phyloP scores from a whole-genome alignment of 345 rosid genomes.

The Pseudoturritis turrita region DNA sequence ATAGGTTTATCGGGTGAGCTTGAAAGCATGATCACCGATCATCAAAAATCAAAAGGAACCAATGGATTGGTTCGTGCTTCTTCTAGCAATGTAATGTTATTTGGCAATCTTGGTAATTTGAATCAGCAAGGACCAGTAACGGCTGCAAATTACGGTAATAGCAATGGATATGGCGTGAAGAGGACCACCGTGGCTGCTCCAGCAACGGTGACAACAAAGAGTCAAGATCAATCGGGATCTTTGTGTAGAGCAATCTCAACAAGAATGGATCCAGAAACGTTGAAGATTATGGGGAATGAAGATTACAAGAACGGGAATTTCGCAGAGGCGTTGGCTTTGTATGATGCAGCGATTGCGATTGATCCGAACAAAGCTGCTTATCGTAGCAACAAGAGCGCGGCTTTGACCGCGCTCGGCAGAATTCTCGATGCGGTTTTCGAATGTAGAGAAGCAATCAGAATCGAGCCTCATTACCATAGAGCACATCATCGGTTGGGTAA shows the following conservation, averaged over 20 bases:
- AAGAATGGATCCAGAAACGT: conserved; percentile 88
- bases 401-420: conserved; percentile 79
- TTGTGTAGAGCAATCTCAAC: conserved; percentile 84
- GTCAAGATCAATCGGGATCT: conserved; percentile 37
- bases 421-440: conserved; percentile 85
- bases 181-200: conserved; percentile 26
- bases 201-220: conserved; percentile 22
- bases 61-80: conserved; percentile 71
- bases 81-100: conserved; percentile 76
- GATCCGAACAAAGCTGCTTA: conserved; percentile 87
- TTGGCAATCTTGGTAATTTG: conserved; percentile 71
- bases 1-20: conserved; percentile 82
- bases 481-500: conserved; percentile 93
- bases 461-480: conserved; percentile 81
- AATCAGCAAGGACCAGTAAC: conserved; percentile 42
- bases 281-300: conserved; percentile 95
- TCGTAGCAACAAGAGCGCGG: conserved; percentile 91
- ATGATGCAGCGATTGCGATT: conserved; percentile 89
- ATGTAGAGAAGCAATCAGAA: conserved; percentile 84
- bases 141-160: conserved; percentile 26
- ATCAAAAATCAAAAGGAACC: conserved; percentile 51
- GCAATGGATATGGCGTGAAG: conserved; percentile 46
- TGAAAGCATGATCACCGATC: conserved; percentile 70
- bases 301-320: conserved; percentile 93
- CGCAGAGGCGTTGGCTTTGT: conserved; percentile 80